Conservation (phyloP, 345 rosid species). For the Garcia nutans region DNA sequence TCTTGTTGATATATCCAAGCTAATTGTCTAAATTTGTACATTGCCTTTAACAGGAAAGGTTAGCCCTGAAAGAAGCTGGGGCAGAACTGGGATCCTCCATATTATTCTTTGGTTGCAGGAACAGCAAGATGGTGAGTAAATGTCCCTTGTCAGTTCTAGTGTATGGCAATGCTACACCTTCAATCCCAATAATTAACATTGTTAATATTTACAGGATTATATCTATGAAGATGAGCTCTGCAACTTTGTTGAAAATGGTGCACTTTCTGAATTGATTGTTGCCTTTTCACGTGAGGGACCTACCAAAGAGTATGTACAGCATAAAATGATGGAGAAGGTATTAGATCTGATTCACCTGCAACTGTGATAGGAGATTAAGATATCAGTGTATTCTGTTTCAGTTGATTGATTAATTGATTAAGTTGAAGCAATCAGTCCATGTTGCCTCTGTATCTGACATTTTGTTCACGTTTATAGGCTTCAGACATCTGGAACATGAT, state of each 20-base stretch:
- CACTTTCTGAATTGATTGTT: slow-evolving; percentile 69
- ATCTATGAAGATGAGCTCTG: slow-evolving; percentile 87
- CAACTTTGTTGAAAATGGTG: slow-evolving; percentile 63
- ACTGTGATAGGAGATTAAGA: background rate
- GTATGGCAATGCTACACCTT: background rate
- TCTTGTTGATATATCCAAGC: background rate
- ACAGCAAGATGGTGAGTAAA: slow-evolving; percentile 63
- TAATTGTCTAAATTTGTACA: slow-evolving; percentile 1
- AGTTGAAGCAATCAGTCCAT: background rate
- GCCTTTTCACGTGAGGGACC: slow-evolving; percentile 99
- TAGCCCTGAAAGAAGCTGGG: slow-evolving; percentile 68
- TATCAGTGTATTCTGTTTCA: background rate
- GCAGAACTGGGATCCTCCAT: slow-evolving; percentile 73
- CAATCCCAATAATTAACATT: slow-evolving; percentile 3
- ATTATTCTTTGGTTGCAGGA: slow-evolving; percentile 95
- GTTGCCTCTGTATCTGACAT: background rate
- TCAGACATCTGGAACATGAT: slow-evolving; percentile 73
- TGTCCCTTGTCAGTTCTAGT: slow-evolving; percentile 4
- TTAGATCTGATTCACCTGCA: slow-evolving; percentile 18
- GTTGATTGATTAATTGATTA: background rate
- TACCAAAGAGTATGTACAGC: slow-evolving; percentile 92
- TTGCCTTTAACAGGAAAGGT: slow-evolving; percentile 60
- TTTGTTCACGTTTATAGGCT: slow-evolving; percentile 45
- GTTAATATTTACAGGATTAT: slow-evolving; percentile 55
- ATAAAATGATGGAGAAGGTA: slow-evolving; percentile 83